A percentile compares a stretch with the other conserved stretches of the same genome.
These are phyloP conservation scores for Cynanchum wilfordii DNA, from an alignment of 257 asterid genomes.

Conservation along the genomic window DNA sequence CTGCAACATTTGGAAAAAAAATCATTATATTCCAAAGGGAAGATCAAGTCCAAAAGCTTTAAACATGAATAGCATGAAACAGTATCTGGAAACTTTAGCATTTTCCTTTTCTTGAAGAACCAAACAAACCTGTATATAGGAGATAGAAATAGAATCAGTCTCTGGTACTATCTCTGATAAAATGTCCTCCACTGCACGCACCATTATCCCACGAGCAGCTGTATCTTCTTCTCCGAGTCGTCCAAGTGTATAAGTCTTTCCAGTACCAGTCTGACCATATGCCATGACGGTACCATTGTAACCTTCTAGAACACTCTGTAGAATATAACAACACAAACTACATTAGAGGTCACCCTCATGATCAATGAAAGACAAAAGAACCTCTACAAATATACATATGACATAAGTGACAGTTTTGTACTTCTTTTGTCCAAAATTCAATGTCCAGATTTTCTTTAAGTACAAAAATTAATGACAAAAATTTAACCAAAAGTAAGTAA, in stretches of 20 bases:
- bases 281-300: slow-evolving; percentile 95
- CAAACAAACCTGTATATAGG: slow-evolving; percentile 78
- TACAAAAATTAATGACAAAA: neutral
- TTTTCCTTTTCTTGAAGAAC: slow-evolving; percentile 1
- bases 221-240: slow-evolving; percentile 74
- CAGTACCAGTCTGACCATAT: slow-evolving; percentile 95
- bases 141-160: slow-evolving; percentile 58
- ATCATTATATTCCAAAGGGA: slow-evolving; percentile 6
- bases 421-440: neutral
- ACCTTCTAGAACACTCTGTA: slow-evolving; percentile 93
- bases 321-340: slow-evolving; percentile 3
- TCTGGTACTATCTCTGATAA: slow-evolving; percentile 52
- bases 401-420: neutral
- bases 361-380: neutral
- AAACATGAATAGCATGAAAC: slow-evolving; percentile 11
- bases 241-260: slow-evolving; percentile 89
- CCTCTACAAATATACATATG: neutral
- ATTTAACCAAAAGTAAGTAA: neutral
- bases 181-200: slow-evolving; percentile 90
- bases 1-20: slow-evolving; percentile 37
- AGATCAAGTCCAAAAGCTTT: neutral
- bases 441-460: neutral
- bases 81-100: neutral
- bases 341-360: neutral
- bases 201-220: slow-evolving; percentile 87